Conservation (phyloP, 257 asterid species). For the Solanum clarkiae region DNA sequence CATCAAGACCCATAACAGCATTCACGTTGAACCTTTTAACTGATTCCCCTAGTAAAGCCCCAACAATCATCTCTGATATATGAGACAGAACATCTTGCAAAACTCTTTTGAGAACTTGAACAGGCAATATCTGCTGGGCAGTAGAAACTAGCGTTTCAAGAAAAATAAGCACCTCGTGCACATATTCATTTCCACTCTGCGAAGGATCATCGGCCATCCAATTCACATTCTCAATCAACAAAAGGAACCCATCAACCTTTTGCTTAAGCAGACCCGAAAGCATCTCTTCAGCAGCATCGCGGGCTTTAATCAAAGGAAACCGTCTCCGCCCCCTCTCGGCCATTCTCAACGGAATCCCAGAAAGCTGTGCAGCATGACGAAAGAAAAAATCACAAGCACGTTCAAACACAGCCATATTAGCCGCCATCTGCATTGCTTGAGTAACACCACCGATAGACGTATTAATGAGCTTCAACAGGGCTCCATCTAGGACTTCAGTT, state of each 20-base stretch:
- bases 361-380: conserved; percentile 96
- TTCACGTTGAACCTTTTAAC: conserved; percentile 72
- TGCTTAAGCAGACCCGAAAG: conserved; percentile 84
- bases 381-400: conserved; percentile 96
- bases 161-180: conserved; percentile 78
- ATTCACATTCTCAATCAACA: conserved; percentile 78
- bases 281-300: conserved; percentile 78
- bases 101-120: conserved; percentile 74
- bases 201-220: conserved; percentile 84
- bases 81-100: conserved; percentile 75
- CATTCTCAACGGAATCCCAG: conserved; percentile 85
- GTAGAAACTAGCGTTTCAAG: conserved; percentile 82
- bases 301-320: conserved; percentile 72
- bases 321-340: conserved; percentile 77
- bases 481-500: conserved; percentile 80
- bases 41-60: conserved; percentile 60
- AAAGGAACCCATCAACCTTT: conserved; percentile 86
- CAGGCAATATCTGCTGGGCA: conserved; percentile 87
- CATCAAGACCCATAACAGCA: conserved; percentile 71
- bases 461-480: conserved; percentile 56
- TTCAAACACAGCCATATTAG: conserved; percentile 92
- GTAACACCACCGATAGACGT: conserved; percentile 63
- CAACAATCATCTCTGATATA: conserved; percentile 82
- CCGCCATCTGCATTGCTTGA: conserved; percentile 98
- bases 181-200: conserved; percentile 81